Evolutionary conservation across 1,139 yeast species (phyloP), one percentile per base, ranked within the genome.

Genomic region (Geotrichum candidum): DNA sequence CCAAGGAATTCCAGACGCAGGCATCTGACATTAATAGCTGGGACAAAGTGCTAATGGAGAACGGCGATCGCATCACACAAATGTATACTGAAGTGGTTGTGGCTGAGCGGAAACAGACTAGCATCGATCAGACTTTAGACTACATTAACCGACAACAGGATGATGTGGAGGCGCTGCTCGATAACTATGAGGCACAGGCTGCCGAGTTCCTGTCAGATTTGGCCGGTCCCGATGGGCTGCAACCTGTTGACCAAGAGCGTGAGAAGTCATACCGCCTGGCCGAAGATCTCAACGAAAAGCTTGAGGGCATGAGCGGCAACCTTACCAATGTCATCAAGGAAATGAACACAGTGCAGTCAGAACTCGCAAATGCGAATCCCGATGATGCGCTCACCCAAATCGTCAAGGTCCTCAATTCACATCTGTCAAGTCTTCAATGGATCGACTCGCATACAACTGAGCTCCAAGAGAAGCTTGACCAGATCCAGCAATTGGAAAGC

Each of bases 141-240:
- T 92, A 91, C 72, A 89, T 94, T 57, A 96, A 89, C 70, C 85
- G 88, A 68, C 99, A 95, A 72, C 99, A 95, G 72, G 90, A 88
- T 66, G 99, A 94, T 70, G 79, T 94, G 61, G 98, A 92, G 65
- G 80, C 83, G 33, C 80, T 94, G 68, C 82, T 94, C 65, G 90
- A 88, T 67, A 87, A 86, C 66, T 92, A 92, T 71, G 99, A 94
- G 74, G 83, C 81, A 65, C 96, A 90, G 73, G 94, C 96, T 0
- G 92, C 90, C 6, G 74, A 73, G 50, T 67, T 75, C 45, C 66
- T 77, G 45, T 62, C 69, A 4, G 73, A 71, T 51, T 62, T 74
- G 52, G 68, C 70, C 22, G 75, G 73, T 1, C 72, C 69, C 53
- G 77, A 73, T 31, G 78, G 77, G 7, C 68, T 75, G 54, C 80